Evolutionary conservation across 148 eudicot genomes (phyloP), one percentile per base, ranked within the genome.

Genomic region (Silene conica): DNA sequence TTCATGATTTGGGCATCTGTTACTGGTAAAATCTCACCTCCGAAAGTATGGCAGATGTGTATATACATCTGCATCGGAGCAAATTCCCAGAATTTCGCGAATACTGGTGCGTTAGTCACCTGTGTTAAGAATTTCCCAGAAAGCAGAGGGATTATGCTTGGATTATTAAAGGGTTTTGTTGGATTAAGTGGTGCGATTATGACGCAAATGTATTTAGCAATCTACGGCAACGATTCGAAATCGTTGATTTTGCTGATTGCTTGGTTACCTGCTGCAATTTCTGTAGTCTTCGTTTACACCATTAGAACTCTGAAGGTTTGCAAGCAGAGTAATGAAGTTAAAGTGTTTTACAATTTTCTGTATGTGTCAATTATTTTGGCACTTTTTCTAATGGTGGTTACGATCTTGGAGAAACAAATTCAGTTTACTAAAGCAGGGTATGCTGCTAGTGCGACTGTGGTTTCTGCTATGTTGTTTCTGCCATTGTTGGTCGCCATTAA

Each of bases 1-100:
- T 86, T 86, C 82, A 79, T 83, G 85, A 83, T 86, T 6, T 86
- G 85, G 85, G 54, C 83, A 0, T 70, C 85, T 4, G 83, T 86
- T 38, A 61, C 82, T 0, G 57, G 75, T 0, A 60, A 45, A 21
- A 74, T 74, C 20, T 13, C 74, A 0, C 71, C 21, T 0, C 89
- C 86, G 0, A 77, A 71, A 12, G 80, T 83, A 0, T 86, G 85
- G 85, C 83, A 81, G 3, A 86, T 86, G 83, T 86, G 88, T 55
- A 8, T 72, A 8, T 83, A 79, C 56, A 83, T 83, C 1, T 83
- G 82, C 23, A 58, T 86, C 0, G 88, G 86, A 0, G 84, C 88
- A 0, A 78, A 86, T 43, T 83, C 86, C 0, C 86, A 86, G 26
- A 58, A 85, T 3, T 86, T 86, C 38, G 83, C 85, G 0, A 86